Base-by-base conservation (phyloP, 768 basidiomycete species). In the Pilatotrama ljubarskyi region DNA sequence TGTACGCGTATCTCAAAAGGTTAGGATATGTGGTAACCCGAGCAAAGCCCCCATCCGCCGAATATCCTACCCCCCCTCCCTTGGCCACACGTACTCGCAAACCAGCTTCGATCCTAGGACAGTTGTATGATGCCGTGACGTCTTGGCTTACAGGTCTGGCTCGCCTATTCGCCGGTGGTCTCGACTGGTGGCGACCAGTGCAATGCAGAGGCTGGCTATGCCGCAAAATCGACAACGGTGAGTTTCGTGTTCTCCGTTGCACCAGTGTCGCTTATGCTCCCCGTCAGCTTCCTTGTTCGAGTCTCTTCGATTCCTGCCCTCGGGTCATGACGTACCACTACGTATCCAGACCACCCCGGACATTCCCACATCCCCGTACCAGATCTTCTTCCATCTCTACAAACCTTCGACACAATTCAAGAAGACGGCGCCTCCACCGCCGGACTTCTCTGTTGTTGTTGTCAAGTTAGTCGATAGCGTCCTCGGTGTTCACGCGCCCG, bases 1-100 rank as follows among this genome's bases (percentile, higher is more conserved):
- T 96, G 20, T 98, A 90, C 68, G 84, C 96, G 0, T 95, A 96
- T 73, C 80, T 99, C 32, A 93, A 89, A 68, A 86, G 97, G 17
- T 77, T 98, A 38, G 97, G 97, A 14, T 99, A 97, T 73, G 81
- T 86, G 11, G 84, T 98, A 10, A 91, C 85, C 41, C 84, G 97
- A n/a, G 78, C 92, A 0, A 77, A 80, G 5, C 81, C 84, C 5
- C 88, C 87, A 5, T 78, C 78, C 6, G 57, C 76, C 0, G 77
- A 78, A 15, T 90, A 88, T 66, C 80, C 83, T 3, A 61, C 69
- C 6, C 79, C 87, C 35, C 73, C 81, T 2, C 74, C 80, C 0
- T 64, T 68, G 50, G 60, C 66, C 32, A 32, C 58, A 50, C 55
- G 41, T 61, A 26, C 60, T 56, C 55, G 38, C 58, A 15, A 63